phyloP scores from a whole-genome alignment of 495 filamentous ascomycete species.

The Penicillium canariense region DNA sequence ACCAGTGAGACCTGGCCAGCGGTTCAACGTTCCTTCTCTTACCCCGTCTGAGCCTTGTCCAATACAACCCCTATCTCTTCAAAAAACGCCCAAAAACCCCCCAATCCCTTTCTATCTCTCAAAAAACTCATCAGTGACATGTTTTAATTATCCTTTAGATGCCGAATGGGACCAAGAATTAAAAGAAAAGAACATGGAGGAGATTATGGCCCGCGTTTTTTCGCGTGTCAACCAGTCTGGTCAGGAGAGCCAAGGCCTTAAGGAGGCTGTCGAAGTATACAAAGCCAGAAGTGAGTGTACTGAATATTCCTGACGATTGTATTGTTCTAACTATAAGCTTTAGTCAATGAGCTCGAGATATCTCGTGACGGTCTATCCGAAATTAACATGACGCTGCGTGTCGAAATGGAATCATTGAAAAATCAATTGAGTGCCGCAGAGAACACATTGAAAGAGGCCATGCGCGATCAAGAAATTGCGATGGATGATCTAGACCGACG shows the following conservation, averaged over 20 bases:
- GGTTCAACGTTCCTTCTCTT: neutral
- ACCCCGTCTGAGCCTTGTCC: slow-evolving; percentile 8
- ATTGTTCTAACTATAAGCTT: slow-evolving; percentile 4
- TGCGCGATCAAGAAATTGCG: slow-evolving; percentile 53
- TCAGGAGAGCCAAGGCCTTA: slow-evolving; percentile 58
- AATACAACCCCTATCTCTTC: slow-evolving; percentile 6
- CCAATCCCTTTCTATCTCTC: slow-evolving; percentile 54
- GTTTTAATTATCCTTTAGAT: slow-evolving; percentile 40
- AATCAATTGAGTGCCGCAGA: slow-evolving; percentile 42
- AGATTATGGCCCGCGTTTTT: slow-evolving; percentile 57
- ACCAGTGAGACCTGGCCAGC: neutral
- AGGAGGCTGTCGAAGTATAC: slow-evolving; percentile 66
- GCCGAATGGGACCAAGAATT: slow-evolving; percentile 71
- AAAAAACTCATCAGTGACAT: slow-evolving; percentile 65
- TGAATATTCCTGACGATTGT: neutral
- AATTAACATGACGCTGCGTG: slow-evolving; percentile 53
- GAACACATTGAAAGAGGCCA: slow-evolving; percentile 47
- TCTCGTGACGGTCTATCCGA: slow-evolving; percentile 56
- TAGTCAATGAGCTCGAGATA: slow-evolving; percentile 67
- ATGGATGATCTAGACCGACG: slow-evolving; percentile 56
- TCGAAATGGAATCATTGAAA: slow-evolving; percentile 58
- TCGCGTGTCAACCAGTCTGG: slow-evolving; percentile 60
- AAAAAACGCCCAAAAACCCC: slow-evolving; percentile 26
- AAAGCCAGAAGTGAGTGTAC: slow-evolving; percentile 66
- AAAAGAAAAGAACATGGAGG: slow-evolving; percentile 64